Evolutionary conservation across 1,284 basidiomycete genomes (phyloP).

Genomic region (Lentinula novae-zelandiae): DNA sequence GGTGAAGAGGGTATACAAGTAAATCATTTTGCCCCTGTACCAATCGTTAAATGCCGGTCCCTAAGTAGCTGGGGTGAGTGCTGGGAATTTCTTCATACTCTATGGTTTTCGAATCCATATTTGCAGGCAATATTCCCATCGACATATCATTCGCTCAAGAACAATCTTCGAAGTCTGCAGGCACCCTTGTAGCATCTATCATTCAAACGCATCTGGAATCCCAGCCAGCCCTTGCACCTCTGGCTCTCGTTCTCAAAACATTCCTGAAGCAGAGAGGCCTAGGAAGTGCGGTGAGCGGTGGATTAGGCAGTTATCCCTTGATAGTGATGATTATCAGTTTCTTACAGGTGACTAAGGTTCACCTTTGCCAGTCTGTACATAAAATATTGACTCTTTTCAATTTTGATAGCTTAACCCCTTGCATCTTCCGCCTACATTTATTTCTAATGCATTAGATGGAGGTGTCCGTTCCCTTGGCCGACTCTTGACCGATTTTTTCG

Average conservation of each 20-base stretch:
- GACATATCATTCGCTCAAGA: conserved; percentile 69
- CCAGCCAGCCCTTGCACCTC: conserved; percentile 61
- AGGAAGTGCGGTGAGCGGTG: conserved; percentile 70
- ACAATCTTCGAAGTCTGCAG: conserved; percentile 6
- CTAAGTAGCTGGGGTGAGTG: neutral
- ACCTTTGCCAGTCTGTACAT: neutral
- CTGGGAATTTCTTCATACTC: neutral
- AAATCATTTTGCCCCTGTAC: conserved; percentile 1
- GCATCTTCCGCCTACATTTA: conserved; percentile 26
- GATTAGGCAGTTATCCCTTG: conserved; percentile 73
- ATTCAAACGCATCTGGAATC: conserved; percentile 55
- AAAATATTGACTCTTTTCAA: neutral
- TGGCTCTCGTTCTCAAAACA: conserved; percentile 69
- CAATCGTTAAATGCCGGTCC: neutral
- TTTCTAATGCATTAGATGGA: conserved; percentile 34
- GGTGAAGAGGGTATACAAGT: neutral
- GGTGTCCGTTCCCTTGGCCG: conserved; percentile 34
- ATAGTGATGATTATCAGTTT: conserved; percentile 74
- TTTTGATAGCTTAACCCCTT: conserved; percentile 34
- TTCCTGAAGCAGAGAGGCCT: conserved; percentile 64
- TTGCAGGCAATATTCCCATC: conserved; percentile 54
- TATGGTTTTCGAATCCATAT: neutral
- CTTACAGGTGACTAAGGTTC: conserved; percentile 49
- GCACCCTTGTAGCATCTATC: conserved; percentile 49
- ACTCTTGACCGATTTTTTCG: conserved; percentile 42